phyloP scores from a whole-genome alignment of 257 asterid genomes.

The Anisodus acutangulus region DNA sequence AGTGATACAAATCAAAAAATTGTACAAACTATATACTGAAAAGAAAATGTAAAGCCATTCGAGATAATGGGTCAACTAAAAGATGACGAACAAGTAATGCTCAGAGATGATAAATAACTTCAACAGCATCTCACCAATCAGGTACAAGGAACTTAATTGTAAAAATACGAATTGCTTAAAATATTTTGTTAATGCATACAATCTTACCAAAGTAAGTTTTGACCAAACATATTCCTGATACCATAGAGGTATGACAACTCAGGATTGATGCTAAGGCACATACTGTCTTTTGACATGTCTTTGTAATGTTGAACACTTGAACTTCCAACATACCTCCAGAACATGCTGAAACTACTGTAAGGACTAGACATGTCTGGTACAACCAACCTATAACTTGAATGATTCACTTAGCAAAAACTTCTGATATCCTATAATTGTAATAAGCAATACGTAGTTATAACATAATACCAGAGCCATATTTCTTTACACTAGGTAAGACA shows the following conservation, averaged over 20 bases:
- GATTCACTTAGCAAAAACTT: background rate
- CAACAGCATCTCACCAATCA: constrained; percentile 24
- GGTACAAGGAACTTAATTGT: background rate
- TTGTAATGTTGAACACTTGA: background rate
- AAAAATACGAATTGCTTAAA: background rate
- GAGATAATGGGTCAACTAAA: background rate
- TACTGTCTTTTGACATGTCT: background rate
- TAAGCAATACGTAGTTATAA: background rate
- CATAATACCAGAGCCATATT: background rate
- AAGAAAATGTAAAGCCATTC: background rate
- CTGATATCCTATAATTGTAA: background rate
- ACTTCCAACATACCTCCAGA: constrained; percentile 10
- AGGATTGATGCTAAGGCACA: background rate
- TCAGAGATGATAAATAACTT: background rate
- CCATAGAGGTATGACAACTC: background rate
- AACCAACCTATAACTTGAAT: background rate
- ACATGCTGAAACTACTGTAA: background rate
- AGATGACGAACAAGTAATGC: background rate
- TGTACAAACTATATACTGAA: background rate
- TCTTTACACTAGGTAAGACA: background rate
- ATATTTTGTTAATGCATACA: background rate
- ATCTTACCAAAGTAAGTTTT: background rate
- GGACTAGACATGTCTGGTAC: background rate
- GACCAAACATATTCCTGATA: background rate
- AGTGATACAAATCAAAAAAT: background rate